Evolutionary conservation across 2,329 filamentous ascomycete genomes (phyloP), one percentile per base, ranked within the genome.

Genomic region (Hymenoscyphus occultus): DNA sequence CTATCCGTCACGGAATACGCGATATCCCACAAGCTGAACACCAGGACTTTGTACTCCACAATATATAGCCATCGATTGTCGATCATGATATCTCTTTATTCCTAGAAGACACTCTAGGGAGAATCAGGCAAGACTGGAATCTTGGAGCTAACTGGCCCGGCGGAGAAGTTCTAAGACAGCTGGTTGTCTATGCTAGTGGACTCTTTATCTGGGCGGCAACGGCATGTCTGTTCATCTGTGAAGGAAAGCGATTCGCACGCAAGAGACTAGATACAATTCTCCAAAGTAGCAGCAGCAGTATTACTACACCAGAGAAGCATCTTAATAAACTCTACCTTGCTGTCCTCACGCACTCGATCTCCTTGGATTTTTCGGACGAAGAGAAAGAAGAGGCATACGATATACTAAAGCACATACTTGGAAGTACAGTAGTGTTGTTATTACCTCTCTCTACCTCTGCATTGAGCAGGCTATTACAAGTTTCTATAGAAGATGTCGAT

Each of bases 121-220:
- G 40, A 10, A 67, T 65, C 28, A 19, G 56, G 32, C 40, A 60
- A 48, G 56, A 65, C 45, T 39, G 45, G n/a, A 10, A 14, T 63
- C 56, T 65, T 42, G 60, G 22, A 22, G 14, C 61, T 56, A 22
- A 35, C 66, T 65, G 56, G 64, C 64, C 39, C 51, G 54, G 62
- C 39, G 60, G 62, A 19, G 19, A 57, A 42, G 42, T 35, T 59
- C 35, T 68, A 12, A 54, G 51, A 60, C 56, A 32, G n/a, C 65
- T 75, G 31, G 67, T 75, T 42, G 31, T 65, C 35, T 68, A 59
- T 40, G 68, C 73, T 0, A 59, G 45, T 62, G 57, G 69, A 4
- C 65, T 74, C 32, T 75, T 75, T 62, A 74, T 75, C 39, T 74
- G 67, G 63, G 70, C 71, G 31, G 66, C 69, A 42, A 74, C 72